phyloP scores from a whole-genome alignment of 805 yeast genomes.

The Lipomyces mesembrius region DNA sequence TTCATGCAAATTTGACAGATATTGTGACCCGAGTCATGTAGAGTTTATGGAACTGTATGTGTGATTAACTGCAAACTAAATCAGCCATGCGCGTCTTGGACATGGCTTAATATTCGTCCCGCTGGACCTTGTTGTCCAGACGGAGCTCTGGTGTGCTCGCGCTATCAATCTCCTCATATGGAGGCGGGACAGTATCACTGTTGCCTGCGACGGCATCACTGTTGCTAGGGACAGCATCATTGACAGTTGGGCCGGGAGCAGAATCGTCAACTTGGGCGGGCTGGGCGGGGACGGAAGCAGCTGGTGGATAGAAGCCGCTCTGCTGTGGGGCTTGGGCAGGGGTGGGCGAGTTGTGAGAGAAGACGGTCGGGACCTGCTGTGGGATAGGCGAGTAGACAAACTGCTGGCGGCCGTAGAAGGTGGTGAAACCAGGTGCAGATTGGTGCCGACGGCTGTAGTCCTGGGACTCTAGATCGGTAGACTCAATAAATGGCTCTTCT shows the following conservation, averaged over 20 bases:
- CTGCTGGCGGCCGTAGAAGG: conserved; percentile 26
- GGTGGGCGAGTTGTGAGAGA: conserved; percentile 15
- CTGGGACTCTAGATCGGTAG: conserved; percentile 33
- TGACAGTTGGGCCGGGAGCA: conserved; percentile 9
- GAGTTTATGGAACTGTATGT: neutral
- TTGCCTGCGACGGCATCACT: conserved; percentile 1
- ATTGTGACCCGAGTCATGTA: too few relatives aligned
- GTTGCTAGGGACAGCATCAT: conserved; percentile 8
- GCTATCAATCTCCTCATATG: conserved; percentile 34
- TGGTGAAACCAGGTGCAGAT: conserved; percentile 20
- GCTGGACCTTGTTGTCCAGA: conserved; percentile 38
- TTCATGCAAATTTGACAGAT: too few relatives aligned
- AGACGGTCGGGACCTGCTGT: conserved; percentile 17
- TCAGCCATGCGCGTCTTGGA: neutral
- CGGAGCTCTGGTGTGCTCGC: conserved; percentile 4
- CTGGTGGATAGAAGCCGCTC: conserved; percentile 11
- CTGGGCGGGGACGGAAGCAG: conserved; percentile 11
- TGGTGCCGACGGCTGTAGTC: conserved; percentile 15
- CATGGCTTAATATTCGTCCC: conserved; percentile 15
- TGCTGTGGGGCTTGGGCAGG: conserved; percentile 7
- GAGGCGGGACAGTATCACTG: conserved; percentile 29
- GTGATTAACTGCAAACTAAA: neutral
- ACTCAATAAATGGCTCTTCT: conserved; percentile 36
- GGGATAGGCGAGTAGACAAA: conserved; percentile 36
- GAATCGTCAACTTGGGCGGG: conserved; percentile 1